phyloP scores from a whole-genome alignment of 164 flowering plant genomes.

The Piper longum region DNA sequence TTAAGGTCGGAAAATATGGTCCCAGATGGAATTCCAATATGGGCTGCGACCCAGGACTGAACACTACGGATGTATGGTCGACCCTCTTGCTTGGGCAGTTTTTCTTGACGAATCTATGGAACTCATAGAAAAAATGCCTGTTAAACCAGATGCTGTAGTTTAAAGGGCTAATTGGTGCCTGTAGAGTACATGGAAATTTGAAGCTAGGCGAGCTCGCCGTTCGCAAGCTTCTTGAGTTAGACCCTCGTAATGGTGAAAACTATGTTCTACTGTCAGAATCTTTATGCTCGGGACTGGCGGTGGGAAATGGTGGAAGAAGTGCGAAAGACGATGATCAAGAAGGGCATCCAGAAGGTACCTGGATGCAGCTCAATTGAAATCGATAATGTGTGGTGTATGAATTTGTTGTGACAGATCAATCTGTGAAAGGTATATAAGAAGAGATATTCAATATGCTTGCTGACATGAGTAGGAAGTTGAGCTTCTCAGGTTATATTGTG shows the following conservation, averaged over 20 bases:
- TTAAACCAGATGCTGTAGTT: constrained; percentile 2
- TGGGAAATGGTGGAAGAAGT: constrained; percentile 3
- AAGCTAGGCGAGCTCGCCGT: constrained; percentile 4
- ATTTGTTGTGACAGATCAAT: constrained; percentile 3
- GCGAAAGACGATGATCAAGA: constrained; percentile 1
- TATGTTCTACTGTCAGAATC: constrained; percentile 5
- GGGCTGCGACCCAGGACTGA: constrained; percentile 1
- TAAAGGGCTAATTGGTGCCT: constrained; percentile 5
- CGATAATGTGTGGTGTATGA: constrained; percentile 3
- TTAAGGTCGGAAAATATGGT: constrained; percentile 2
- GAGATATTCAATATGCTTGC: constrained; percentile 4
- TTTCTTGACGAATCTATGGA: constrained; percentile 1
- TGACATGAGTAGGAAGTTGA: constrained; percentile 1
- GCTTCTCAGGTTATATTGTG: constrained; percentile 4
- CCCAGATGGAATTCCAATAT: constrained; percentile 1
- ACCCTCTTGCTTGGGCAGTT: constrained; percentile 4
- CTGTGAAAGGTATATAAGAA: neutral
- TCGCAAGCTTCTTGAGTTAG: constrained; percentile 2
- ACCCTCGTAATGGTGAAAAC: neutral
- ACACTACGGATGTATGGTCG: constrained; percentile 8
- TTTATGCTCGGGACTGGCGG: constrained; percentile 4
- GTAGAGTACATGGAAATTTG: constrained; percentile 4
- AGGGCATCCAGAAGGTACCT: constrained; percentile 6
- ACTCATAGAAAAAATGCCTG: constrained; percentile 2
- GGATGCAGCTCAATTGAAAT: constrained; percentile 7